phyloP scores from a whole-genome alignment of 352 stramenopile genomes.

The Saprolegnia diclina region DNA sequence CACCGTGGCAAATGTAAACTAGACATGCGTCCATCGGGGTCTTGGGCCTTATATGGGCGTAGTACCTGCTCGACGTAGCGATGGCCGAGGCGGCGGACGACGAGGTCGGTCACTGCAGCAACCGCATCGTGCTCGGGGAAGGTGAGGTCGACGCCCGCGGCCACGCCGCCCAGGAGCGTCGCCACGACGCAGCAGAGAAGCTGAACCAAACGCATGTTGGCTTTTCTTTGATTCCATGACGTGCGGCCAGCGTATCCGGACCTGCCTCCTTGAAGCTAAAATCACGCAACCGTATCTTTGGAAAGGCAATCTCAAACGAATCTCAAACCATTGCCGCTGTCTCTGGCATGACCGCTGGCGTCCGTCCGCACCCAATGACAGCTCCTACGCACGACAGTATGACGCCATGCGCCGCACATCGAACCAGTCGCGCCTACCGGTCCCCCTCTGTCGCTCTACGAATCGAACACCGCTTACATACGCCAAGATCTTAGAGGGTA shows the following conservation, averaged over 20 bases:
- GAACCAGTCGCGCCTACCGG: too few relatives aligned
- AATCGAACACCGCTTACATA: too few relatives aligned
- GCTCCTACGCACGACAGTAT: too few relatives aligned
- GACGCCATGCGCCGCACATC: too few relatives aligned
- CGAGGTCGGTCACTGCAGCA: slow-evolving; percentile 44
- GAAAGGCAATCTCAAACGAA: too few relatives aligned
- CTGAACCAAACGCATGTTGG: too few relatives aligned
- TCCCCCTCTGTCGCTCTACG: too few relatives aligned
- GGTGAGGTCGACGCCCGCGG: slow-evolving; percentile 28
- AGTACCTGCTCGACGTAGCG: slow-evolving; percentile 60
- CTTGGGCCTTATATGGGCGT: neutral
- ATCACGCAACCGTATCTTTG: neutral
- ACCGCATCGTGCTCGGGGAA: slow-evolving; percentile 43
- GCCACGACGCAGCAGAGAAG: neutral
- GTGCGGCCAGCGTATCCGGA: neutral
- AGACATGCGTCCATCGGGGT: neutral
- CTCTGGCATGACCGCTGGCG: too few relatives aligned
- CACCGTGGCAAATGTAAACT: slow-evolving; percentile 53
- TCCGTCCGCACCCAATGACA: too few relatives aligned
- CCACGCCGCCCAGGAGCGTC: neutral
- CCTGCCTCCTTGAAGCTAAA: neutral
- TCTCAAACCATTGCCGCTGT: too few relatives aligned
- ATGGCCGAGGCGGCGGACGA: slow-evolving; percentile 45
- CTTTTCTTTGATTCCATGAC: too few relatives aligned
- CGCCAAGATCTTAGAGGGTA: too few relatives aligned